Evolutionary conservation across 371 early-diverging fungal genomes (phyloP).

Genomic region (Circinella umbellata): DNA sequence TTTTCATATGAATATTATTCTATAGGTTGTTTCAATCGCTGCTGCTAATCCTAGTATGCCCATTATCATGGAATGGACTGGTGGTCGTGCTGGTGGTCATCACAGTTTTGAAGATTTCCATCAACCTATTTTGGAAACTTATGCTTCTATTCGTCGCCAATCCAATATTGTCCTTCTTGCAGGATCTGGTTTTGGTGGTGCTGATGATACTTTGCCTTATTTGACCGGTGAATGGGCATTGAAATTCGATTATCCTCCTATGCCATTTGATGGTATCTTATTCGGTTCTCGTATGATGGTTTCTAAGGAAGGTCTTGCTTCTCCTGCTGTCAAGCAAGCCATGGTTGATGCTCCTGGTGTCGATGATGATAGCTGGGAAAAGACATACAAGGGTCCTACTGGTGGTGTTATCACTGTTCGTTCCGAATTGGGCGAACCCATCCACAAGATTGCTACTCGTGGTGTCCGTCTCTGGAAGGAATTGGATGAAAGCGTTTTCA

Average conservation of each 20-base stretch:
- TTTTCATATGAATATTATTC: not conserved
- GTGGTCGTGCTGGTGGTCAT: slow-evolving; percentile 97
- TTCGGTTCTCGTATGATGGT: slow-evolving; percentile 97
- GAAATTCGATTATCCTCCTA: slow-evolving; percentile 86
- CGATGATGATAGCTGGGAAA: slow-evolving; percentile 89
- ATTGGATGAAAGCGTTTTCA: slow-evolving; percentile 91
- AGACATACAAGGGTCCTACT: slow-evolving; percentile 88
- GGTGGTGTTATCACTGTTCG: slow-evolving; percentile 94
- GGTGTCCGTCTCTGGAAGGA: slow-evolving; percentile 96
- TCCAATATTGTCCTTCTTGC: slow-evolving; percentile 89
- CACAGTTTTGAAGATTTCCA: slow-evolving; percentile 97
- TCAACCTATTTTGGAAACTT: slow-evolving; percentile 92
- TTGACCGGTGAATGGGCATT: slow-evolving; percentile 93
- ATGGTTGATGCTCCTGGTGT: slow-evolving; percentile 93
- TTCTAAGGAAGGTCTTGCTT: slow-evolving; percentile 89
- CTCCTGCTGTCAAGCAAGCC: slow-evolving; percentile 86
- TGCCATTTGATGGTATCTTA: slow-evolving; percentile 96
- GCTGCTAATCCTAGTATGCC: slow-evolving; percentile 90
- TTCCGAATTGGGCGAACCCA: slow-evolving; percentile 96
- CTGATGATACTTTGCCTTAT: slow-evolving; percentile 92
- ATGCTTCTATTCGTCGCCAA: slow-evolving; percentile 87
- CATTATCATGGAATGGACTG: slow-evolving; percentile 95
- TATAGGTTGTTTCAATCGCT: slow-evolving; percentile 83
- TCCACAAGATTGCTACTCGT: slow-evolving; percentile 96
- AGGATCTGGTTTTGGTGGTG: slow-evolving; percentile 94